Conservation (phyloP, 148 eudicot genomes). For the Chenopodium album region DNA sequence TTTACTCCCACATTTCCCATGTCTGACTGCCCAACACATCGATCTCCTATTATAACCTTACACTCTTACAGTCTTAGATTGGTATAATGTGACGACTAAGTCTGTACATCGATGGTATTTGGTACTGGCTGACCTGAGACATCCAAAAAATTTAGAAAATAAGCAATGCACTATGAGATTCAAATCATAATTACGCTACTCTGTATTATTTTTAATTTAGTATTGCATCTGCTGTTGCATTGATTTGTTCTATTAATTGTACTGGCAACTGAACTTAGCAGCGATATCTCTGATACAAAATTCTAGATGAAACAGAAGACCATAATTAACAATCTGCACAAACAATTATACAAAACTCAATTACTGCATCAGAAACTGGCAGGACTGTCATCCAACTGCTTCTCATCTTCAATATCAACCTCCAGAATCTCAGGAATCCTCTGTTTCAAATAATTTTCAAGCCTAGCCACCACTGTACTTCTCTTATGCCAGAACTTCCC, state of each 20-base stretch:
- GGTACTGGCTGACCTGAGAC: not conserved
- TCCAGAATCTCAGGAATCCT: constrained; percentile 91
- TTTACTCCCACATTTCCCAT: not conserved
- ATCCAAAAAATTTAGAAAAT: not conserved
- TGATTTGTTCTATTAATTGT: not conserved
- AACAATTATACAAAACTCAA: not conserved
- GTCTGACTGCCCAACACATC: not conserved
- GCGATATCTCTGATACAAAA: not conserved
- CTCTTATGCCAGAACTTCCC: constrained; percentile 89
- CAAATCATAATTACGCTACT: not conserved
- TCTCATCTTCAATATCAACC: constrained; percentile 96
- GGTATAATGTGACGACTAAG: not conserved
- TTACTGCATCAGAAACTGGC: constrained; percentile 43
- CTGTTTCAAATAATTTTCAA: constrained; percentile 78
- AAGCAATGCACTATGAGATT: not conserved
- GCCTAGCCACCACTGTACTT: constrained; percentile 62
- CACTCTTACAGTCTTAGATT: not conserved
- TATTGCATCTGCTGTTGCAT: not conserved
- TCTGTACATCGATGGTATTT: not conserved
- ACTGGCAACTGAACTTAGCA: not conserved
- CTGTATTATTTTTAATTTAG: not conserved
- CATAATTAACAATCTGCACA: not conserved
- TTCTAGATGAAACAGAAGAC: not conserved
- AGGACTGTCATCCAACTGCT: constrained; percentile 91
- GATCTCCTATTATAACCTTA: not conserved